Conservation (phyloP, 345 rosid species). For the Geranium rotundifolium region DNA sequence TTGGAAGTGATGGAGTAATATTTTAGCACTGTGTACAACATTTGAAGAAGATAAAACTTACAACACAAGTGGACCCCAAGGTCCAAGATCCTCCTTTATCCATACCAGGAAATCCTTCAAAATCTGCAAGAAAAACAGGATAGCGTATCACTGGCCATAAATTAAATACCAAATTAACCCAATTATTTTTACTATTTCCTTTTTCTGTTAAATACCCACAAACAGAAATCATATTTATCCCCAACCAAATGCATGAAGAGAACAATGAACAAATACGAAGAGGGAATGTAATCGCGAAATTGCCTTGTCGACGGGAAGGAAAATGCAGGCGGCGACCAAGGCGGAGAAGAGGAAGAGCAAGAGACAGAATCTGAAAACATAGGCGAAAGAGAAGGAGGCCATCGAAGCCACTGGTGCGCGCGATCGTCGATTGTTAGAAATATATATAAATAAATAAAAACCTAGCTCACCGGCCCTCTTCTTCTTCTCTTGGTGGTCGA, state of each 20-base stretch:
- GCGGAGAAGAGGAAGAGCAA: constrained; percentile 26
- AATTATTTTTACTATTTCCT: no score
- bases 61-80: constrained; percentile 47
- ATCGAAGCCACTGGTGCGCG: no score
- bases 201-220: background rate
- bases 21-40: no score
- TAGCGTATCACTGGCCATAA: background rate
- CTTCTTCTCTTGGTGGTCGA: constrained; percentile 15
- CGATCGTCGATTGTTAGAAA: background rate
- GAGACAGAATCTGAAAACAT: constrained; percentile 25
- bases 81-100: constrained; percentile 51
- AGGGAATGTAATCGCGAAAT: constrained; percentile 5
- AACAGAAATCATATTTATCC: background rate
- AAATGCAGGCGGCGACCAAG: constrained; percentile 22
- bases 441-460: no score
- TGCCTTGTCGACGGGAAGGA: constrained; percentile 34
- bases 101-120: constrained; percentile 39
- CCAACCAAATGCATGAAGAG: background rate
- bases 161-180: no score
- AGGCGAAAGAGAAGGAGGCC: no score
- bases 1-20: no score
- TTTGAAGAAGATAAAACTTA: constrained; percentile 19
- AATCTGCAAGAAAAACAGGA: constrained; percentile 17
- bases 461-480: no score
- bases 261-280: background rate